Base-by-base conservation (phyloP, 2,329 filamentous ascomycete species). In the Lasiodiplodia sp. region DNA sequence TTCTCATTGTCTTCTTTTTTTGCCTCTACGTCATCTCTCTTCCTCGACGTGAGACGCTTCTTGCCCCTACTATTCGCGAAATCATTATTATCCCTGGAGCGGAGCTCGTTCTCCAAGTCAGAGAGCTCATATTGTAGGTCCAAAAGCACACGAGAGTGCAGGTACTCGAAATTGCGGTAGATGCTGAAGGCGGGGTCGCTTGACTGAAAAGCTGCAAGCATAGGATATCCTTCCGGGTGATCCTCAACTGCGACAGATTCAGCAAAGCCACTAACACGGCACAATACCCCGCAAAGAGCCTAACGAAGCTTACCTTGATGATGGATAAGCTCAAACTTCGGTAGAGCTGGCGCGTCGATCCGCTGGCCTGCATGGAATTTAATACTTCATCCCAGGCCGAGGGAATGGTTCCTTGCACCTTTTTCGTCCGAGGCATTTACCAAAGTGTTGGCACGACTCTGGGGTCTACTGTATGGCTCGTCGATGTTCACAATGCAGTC, bases 181-280 rank as follows among this genome's bases (percentile, higher is more conserved):
- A 79, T 73, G 4, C 75, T 74, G 44, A 75, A 80, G 62, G 73
- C 75, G 0, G 69, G 65, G n/a, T 81, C 79, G 62, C 78, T 79
- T 0, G 77, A 74, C 34, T 77, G 73, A 64, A 80, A 80, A 0
- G 74, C 75, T 3, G 79, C 78, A 4, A 75, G 71, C 1, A 55
- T 67, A 2, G 78, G 75, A 66, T 79, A 79, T 2, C 79, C 79
- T 4, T 65, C 25, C 2, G 76, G 76, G 31, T 72, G 75, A 2
- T 72, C 55, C 11, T 78, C 63, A 52, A 78, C 75, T 77, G 25
- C 4, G n/a, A 11, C 5, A 37, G 7, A 1, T 4, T 34, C 3
- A 21, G 47, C 38, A n/a, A 18, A 18, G 8, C 38, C 11, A 16
- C 31, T n/a, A 10, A n/a, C 10, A 4, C 18, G 21, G 21, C 10